Conservation (phyloP, 2,329 filamentous ascomycete genomes). For the Pseudogymnoascus sp. region DNA sequence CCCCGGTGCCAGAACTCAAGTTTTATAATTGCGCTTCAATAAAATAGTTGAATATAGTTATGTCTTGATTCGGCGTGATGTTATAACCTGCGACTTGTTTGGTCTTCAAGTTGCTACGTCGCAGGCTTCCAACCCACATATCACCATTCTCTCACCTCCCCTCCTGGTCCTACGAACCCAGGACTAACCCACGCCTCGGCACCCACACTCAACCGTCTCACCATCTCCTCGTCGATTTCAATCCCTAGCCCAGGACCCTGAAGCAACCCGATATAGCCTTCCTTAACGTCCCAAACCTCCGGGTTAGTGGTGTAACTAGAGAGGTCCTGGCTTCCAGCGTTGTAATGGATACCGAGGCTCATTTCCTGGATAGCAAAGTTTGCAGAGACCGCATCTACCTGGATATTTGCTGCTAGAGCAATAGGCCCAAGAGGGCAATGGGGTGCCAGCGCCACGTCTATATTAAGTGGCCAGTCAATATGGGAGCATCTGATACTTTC, state of each 20-base stretch:
- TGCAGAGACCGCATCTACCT: constrained; percentile 52
- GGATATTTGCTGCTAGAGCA: constrained; percentile 62
- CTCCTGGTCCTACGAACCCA: constrained; percentile 61
- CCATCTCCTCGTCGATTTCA: constrained; percentile 62
- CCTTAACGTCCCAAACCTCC: constrained; percentile 57
- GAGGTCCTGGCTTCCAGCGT: constrained; percentile 57
- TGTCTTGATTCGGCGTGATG: not conserved
- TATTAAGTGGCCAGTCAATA: not conserved
- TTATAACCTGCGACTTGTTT: not conserved
- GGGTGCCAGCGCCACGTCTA: constrained; percentile 56
- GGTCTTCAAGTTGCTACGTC: not conserved
- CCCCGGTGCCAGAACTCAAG: not conserved
- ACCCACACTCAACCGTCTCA: constrained; percentile 50
- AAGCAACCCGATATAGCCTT: constrained; percentile 56
- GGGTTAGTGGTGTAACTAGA: constrained; percentile 60
- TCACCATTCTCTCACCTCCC: constrained; percentile 62
- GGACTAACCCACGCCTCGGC: constrained; percentile 59
- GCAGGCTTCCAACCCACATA: not conserved
- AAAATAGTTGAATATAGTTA: not conserved
- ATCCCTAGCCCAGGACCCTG: constrained; percentile 59
- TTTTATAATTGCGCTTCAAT: not conserved
- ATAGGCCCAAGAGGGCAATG: constrained; percentile 70
- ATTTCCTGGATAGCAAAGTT: constrained; percentile 74
- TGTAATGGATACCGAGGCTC: constrained; percentile 75
- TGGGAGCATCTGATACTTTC: not conserved